These are phyloP conservation scores for Flaveria bidentis DNA, from an alignment of 129 eudicot genomes.

Conservation along the genomic window DNA sequence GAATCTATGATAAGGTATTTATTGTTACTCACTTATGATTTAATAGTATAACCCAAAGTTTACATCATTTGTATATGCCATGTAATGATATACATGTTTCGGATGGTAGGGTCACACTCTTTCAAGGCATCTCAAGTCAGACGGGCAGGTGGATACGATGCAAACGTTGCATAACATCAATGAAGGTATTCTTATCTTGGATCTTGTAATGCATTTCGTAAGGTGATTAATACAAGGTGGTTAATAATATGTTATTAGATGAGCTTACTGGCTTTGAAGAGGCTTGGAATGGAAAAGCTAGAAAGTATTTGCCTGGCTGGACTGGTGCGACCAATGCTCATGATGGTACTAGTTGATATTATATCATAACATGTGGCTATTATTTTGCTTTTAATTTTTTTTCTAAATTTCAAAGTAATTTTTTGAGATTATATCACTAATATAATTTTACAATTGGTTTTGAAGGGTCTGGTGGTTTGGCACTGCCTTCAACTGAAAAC, in stretches of 20 bases:
- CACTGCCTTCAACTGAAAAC: conserved; percentile 51
- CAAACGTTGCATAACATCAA: conserved; percentile 81
- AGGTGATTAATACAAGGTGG: background rate
- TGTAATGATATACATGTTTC: background rate
- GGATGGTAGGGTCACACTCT: conserved; percentile 68
- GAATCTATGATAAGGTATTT: conserved; percentile 66
- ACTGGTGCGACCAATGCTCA: conserved; percentile 34
- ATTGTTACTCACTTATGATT: background rate
- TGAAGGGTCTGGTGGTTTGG: conserved; percentile 54
- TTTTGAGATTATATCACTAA: background rate
- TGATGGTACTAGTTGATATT: conserved; percentile 9
- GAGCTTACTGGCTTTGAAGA: conserved; percentile 73
- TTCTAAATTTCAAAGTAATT: background rate
- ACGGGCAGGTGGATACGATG: conserved; percentile 76
- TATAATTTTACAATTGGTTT: background rate
- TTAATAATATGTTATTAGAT: conserved; percentile 40
- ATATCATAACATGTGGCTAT: background rate
- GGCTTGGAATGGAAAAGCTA: conserved; percentile 71
- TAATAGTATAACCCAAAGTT: background rate
- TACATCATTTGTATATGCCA: background rate
- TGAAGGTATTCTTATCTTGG: conserved; percentile 43
- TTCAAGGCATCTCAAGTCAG: conserved; percentile 68
- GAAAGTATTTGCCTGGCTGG: conserved; percentile 62
- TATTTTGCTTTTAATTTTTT: background rate
- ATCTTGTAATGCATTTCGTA: conserved; percentile 1